A percentile compares a stretch with the other conserved stretches of the same genome.
Evolutionary conservation across 257 asterid genomes (phyloP).

Genomic region (Fraxinus pennsylvanica): DNA sequence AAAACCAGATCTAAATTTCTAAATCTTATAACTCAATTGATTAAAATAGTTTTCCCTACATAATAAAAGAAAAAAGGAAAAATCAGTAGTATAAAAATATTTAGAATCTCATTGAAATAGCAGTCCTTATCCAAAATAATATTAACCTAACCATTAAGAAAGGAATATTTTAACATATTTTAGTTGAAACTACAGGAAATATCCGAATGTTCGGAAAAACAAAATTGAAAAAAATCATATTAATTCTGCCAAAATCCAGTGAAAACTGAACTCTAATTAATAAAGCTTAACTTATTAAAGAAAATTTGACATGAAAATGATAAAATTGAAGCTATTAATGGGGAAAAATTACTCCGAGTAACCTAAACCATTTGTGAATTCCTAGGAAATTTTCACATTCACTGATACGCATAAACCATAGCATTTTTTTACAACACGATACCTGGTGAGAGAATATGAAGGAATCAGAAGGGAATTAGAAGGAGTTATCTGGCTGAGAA

Average conservation of each 20-base stretch:
- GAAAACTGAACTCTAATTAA: neutral
- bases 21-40: neutral
- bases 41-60: neutral
- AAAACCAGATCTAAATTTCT: neutral
- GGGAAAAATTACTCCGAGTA: too few species aligned
- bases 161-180: neutral
- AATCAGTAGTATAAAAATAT: neutral
- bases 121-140: neutral
- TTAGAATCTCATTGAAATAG: too few species aligned
- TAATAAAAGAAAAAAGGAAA: neutral
- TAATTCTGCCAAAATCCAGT: neutral
- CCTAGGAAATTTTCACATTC: neutral
- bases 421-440: too few species aligned
- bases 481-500: slow-evolving; percentile 40
- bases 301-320: neutral
- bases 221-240: neutral
- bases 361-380: neutral
- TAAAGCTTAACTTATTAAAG: neutral
- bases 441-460: slow-evolving; percentile 26
- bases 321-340: slow-evolving; percentile 21
- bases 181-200: neutral
- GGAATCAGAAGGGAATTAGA: slow-evolving; percentile 21
- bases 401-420: too few species aligned
- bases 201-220: neutral
- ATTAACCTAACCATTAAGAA: too few species aligned